phyloP scores from a whole-genome alignment of 1,284 basidiomycete species.

The Cryptococcus amylolentus region DNA sequence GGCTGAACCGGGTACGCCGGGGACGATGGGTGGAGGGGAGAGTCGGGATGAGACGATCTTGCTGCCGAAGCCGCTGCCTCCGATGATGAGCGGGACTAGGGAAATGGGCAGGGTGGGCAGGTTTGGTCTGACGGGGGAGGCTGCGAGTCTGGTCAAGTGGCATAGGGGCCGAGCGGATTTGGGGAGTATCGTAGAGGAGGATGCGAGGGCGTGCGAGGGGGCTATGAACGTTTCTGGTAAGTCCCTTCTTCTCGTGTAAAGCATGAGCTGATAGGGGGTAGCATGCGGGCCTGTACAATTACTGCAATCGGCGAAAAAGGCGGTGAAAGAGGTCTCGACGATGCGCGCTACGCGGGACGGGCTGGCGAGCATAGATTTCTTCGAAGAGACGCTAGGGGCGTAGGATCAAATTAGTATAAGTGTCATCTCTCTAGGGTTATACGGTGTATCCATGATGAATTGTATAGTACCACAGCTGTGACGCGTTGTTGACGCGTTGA shows the following conservation, averaged over 20 bases:
- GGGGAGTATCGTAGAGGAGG: slow-evolving; percentile 9
- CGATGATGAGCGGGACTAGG: too few relatives aligned
- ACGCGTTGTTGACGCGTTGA: too few relatives aligned
- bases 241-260: not conserved
- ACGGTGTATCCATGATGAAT: too few relatives aligned
- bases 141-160: slow-evolving; percentile 11
- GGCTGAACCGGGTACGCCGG: too few relatives aligned
- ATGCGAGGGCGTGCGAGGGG: slow-evolving; percentile 6
- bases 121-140: slow-evolving; percentile 7
- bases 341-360: slow-evolving; percentile 17
- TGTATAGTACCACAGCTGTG: too few relatives aligned
- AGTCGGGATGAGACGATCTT: too few relatives aligned
- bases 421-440: too few relatives aligned
- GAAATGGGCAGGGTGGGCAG: too few relatives aligned
- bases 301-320: slow-evolving; percentile 15
- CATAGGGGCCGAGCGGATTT: slow-evolving; percentile 22
- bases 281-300: slow-evolving; percentile 29
- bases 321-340: slow-evolving; percentile 15
- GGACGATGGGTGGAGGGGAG: too few relatives aligned
- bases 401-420: not conserved
- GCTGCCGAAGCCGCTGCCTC: too few relatives aligned
- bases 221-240: slow-evolving; percentile 19
- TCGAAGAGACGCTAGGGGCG: slow-evolving; percentile 30
- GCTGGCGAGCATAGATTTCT: slow-evolving; percentile 21
- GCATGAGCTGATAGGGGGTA: not conserved